phyloP scores from a whole-genome alignment of 2,329 filamentous ascomycete genomes.

The Diaporthe citriasiana region DNA sequence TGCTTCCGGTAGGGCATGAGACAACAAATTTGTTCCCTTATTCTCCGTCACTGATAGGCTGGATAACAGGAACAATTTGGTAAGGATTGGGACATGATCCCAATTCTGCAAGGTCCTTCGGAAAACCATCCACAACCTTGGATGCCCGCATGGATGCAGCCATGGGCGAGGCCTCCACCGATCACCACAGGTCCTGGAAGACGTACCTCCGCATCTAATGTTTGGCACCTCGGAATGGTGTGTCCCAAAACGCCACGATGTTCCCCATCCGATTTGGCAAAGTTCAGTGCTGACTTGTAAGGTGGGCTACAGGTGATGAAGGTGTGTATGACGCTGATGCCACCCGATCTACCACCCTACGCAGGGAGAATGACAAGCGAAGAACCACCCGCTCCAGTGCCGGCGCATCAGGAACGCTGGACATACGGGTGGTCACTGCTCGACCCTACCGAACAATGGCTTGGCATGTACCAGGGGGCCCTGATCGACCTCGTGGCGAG shows the following conservation, averaged over 20 bases:
- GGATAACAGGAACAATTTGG: constrained; percentile 22
- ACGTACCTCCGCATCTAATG: constrained; percentile 2
- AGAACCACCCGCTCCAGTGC: not conserved
- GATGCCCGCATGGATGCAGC: constrained; percentile 3
- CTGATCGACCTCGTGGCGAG: constrained; percentile 22
- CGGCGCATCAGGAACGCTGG: not conserved
- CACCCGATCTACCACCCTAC: not conserved
- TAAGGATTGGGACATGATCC: constrained; percentile 20
- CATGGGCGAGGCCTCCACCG: constrained; percentile 1
- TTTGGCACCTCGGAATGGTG: constrained; percentile 37
- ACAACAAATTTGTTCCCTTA: not conserved
- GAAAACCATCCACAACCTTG: not conserved
- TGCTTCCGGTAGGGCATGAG: not conserved
- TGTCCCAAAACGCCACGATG: no score
- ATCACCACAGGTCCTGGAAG: constrained; percentile 16
- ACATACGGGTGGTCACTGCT: constrained; percentile 13
- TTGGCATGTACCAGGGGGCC: not conserved
- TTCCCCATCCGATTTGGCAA: not conserved
- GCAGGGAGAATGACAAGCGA: not conserved
- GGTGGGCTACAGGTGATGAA: constrained; percentile 15
- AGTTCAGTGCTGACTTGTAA: not conserved
- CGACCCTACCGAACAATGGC: not conserved
- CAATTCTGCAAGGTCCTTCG: not conserved
- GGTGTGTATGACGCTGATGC: constrained; percentile 13
- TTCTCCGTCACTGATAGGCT: not conserved